phyloP scores from a whole-genome alignment of 2,329 filamentous ascomycete genomes.

The Blumeria hordei region DNA sequence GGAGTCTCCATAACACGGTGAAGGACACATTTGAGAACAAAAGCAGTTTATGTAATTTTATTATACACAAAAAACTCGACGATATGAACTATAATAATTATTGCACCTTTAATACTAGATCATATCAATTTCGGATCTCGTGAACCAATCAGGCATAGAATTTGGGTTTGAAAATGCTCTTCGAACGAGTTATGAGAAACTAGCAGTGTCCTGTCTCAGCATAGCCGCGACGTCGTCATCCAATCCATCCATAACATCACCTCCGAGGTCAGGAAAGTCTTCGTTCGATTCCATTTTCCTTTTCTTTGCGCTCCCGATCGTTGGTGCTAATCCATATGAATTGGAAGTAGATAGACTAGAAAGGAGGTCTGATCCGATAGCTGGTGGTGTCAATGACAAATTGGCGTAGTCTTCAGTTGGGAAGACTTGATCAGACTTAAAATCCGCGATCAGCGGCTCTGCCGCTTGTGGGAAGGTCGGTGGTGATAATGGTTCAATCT shows the following conservation, averaged over 20 bases:
- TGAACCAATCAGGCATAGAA: too few species aligned
- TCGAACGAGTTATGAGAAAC: background rate
- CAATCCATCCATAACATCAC: constrained; percentile 23
- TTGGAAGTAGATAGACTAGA: constrained; percentile 17
- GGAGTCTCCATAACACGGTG: too few species aligned
- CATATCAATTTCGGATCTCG: too few species aligned
- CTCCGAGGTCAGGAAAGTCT: constrained; percentile 22
- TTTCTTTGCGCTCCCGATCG: constrained; percentile 17
- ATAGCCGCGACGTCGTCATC: constrained; percentile 37
- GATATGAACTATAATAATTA: too few species aligned
- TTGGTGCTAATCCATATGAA: constrained; percentile 8
- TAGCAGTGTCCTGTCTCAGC: constrained; percentile 17
- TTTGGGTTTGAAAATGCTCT: too few species aligned
- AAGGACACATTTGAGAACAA: too few species aligned
- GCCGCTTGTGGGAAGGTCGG: constrained; percentile 29
- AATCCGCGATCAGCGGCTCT: constrained; percentile 13
- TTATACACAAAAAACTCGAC: too few species aligned
- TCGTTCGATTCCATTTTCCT: constrained; percentile 23
- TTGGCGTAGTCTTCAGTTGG: constrained; percentile 13
- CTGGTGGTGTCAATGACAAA: background rate
- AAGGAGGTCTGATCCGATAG: constrained; percentile 14
- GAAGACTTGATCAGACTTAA: constrained; percentile 14
- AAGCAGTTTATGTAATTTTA: too few species aligned
- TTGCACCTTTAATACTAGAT: too few species aligned
- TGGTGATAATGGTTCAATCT: constrained; percentile 74